phyloP scores from a whole-genome alignment of 169 alveolate genomes.

The Eimeria falciformis region DNA sequence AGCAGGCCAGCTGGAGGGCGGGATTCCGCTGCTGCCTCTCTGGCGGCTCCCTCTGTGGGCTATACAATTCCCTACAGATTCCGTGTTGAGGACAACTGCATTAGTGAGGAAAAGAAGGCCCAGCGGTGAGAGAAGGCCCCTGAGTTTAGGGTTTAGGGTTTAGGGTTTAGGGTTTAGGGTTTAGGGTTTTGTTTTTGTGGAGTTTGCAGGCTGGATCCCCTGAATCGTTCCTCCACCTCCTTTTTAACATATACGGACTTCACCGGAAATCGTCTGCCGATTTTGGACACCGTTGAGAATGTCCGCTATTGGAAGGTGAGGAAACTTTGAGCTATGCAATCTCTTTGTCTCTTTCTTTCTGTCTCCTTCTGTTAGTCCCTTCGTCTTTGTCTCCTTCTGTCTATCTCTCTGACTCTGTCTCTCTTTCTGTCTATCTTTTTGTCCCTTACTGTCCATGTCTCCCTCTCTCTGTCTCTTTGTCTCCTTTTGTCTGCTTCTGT shows the following conservation, averaged over 20 bases:
- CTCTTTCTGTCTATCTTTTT: background rate
- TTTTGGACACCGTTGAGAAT: slow-evolving; percentile 88
- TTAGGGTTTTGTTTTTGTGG: background rate
- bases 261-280: slow-evolving; percentile 85
- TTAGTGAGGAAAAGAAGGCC: background rate
- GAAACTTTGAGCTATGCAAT: background rate
- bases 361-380: background rate
- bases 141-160: background rate
- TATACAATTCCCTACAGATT: background rate
- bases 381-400: background rate
- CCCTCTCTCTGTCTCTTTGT: background rate
- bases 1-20: background rate
- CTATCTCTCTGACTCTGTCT: background rate
- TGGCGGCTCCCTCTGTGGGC: background rate
- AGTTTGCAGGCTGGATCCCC: background rate
- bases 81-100: background rate
- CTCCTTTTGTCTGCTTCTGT: background rate
- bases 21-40: no score
- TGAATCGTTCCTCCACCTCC: slow-evolving; percentile 14
- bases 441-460: no score
- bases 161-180: background rate
- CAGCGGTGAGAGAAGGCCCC: background rate
- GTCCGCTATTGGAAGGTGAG: slow-evolving; percentile 85
- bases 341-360: background rate
- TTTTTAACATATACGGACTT: slow-evolving; percentile 46